These are phyloP conservation scores for Xylariomycetidae sp. DNA, from an alignment of 2,329 filamentous ascomycete genomes.

Conservation along the genomic window DNA sequence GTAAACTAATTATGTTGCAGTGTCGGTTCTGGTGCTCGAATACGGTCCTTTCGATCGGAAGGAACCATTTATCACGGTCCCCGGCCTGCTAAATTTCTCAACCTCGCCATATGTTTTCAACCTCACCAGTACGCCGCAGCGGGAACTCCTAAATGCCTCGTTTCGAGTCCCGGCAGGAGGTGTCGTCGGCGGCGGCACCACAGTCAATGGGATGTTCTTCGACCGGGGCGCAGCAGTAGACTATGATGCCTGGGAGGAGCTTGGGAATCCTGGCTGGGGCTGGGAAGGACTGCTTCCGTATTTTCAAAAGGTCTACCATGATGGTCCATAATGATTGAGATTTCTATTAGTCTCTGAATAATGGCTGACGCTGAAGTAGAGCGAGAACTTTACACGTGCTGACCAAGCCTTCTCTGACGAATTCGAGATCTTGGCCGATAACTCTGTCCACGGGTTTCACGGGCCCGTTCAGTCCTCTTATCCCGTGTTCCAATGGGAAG, in stretches of 20 bases:
- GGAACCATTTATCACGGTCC: background rate
- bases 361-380: too few species aligned
- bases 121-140: slow-evolving; percentile 3
- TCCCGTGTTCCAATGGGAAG: background rate
- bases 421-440: background rate
- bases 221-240: slow-evolving; percentile 1
- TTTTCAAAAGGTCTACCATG: background rate
- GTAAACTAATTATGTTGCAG: background rate
- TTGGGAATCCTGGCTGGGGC: slow-evolving; percentile 2
- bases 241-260: slow-evolving; percentile 2
- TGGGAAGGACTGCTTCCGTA: slow-evolving; percentile 3
- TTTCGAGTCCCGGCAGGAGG: slow-evolving; percentile 1
- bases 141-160: background rate
- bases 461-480: background rate
- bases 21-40: background rate
- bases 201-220: slow-evolving; percentile 1
- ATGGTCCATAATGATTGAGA: too few species aligned
- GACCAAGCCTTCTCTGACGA: background rate
- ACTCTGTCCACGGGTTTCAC: background rate
- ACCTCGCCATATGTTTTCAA: slow-evolving; percentile 4
- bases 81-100: background rate
- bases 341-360: too few species aligned
- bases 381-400: background rate
- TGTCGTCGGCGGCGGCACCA: slow-evolving; percentile 8
- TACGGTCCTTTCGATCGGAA: background rate